Conservation (phyloP, 306 rosid species). For the Vigna trinervia region DNA sequence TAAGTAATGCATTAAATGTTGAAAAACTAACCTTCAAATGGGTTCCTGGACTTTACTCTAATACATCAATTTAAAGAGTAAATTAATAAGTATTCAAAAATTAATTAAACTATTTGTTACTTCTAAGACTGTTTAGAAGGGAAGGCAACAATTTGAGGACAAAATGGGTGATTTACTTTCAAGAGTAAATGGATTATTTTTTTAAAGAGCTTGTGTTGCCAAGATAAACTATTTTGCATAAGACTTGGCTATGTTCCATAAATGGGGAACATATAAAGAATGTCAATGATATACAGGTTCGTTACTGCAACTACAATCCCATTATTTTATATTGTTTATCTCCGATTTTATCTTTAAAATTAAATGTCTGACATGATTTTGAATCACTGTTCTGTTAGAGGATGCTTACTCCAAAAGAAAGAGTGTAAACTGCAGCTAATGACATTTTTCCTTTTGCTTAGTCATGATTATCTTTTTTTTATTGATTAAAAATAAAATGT, state of each 20-base stretch:
- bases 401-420: too few relatives aligned
- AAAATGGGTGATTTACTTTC: background rate
- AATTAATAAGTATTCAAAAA: background rate
- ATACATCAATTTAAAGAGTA: background rate
- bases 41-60: background rate
- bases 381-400: too few relatives aligned
- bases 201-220: background rate
- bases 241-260: too few relatives aligned
- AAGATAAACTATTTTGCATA: background rate
- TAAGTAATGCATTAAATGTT: background rate
- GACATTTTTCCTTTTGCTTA: too few relatives aligned
- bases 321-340: background rate
- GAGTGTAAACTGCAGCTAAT: too few relatives aligned
- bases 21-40: background rate
- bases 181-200: too few relatives aligned
- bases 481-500: too few relatives aligned
- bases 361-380: too few relatives aligned
- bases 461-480: too few relatives aligned
- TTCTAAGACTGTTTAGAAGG: too few relatives aligned
- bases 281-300: background rate
- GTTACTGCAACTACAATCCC: background rate
- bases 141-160: background rate
- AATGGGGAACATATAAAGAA: slow-evolving; percentile 10
- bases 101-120: too few relatives aligned
- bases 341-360: too few relatives aligned